Conservation (phyloP, 768 basidiomycete genomes). For the Pleurotus giganteus region DNA sequence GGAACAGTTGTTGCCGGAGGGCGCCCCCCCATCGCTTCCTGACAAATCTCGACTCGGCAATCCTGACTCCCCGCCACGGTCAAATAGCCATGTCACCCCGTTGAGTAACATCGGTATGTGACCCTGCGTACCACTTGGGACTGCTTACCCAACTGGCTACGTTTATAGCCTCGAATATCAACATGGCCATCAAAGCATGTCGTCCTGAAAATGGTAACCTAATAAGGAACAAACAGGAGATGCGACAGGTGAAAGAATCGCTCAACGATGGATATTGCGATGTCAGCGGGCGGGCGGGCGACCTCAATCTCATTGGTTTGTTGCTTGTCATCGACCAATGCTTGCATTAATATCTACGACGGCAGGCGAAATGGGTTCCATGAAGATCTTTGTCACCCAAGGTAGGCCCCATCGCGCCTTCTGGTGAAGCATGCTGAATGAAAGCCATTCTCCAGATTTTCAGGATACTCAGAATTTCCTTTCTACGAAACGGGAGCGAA, state of each 20-base stretch:
- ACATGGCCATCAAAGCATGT: slow-evolving; percentile 72
- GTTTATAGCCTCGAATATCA: slow-evolving; percentile 56
- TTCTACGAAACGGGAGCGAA: slow-evolving; percentile 46
- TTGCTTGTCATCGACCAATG: neutral
- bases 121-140: neutral
- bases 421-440: slow-evolving; percentile 4
- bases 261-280: slow-evolving; percentile 85
- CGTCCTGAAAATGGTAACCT: slow-evolving; percentile 62
- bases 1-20: neutral
- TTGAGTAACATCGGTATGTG: slow-evolving; percentile 39
- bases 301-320: slow-evolving; percentile 63
- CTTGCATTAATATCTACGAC: slow-evolving; percentile 7
- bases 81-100: slow-evolving; percentile 29
- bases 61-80: neutral
- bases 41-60: slow-evolving; percentile 6
- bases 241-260: slow-evolving; percentile 72
- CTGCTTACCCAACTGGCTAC: slow-evolving; percentile 2
- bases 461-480: slow-evolving; percentile 49
- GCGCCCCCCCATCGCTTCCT: slow-evolving; percentile 8
- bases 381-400: slow-evolving; percentile 63
- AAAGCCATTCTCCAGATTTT: slow-evolving; percentile 46
- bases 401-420: slow-evolving; percentile 34
- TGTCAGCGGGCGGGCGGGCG: slow-evolving; percentile 58
- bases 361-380: slow-evolving; percentile 56
- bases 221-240: slow-evolving; percentile 61